phyloP scores from a whole-genome alignment of 768 basidiomycete genomes.

The Phylloporus arenicola region DNA sequence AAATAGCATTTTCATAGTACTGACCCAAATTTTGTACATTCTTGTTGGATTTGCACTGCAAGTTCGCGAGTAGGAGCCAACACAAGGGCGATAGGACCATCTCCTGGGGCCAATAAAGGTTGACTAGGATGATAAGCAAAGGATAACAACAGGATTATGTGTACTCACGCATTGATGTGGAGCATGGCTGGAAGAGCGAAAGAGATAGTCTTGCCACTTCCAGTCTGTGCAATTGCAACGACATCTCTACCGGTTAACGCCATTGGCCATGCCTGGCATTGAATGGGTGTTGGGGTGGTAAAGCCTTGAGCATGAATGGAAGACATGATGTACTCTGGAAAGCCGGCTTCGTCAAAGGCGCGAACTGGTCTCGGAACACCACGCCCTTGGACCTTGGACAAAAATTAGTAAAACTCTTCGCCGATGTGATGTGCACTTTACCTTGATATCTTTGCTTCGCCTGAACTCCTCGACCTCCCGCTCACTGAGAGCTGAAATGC shows the following conservation, averaged over 20 bases:
- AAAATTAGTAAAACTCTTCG: background rate
- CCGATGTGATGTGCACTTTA: constrained; percentile 19
- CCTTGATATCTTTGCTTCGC: constrained; percentile 81
- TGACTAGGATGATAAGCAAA: constrained; percentile 47
- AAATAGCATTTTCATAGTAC: constrained; percentile 15
- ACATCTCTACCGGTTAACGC: constrained; percentile 91
- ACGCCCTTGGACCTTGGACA: constrained; percentile 73
- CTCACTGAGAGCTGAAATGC: constrained; percentile 70
- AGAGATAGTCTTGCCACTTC: constrained; percentile 97
- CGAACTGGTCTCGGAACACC: constrained; percentile 85
- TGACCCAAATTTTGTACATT: constrained; percentile 96
- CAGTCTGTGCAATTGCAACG: constrained; percentile 96
- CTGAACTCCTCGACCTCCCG: constrained; percentile 88
- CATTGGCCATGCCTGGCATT: constrained; percentile 99
- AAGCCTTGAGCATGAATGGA: constrained; percentile 96
- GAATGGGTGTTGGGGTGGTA: constrained; percentile 85
- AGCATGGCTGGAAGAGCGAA: constrained; percentile 99
- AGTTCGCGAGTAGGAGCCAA: constrained; percentile 97
- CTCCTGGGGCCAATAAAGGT: constrained; percentile 86
- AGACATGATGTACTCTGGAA: constrained; percentile 93
- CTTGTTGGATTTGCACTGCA: constrained; percentile 97
- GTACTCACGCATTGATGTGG: constrained; percentile 94
- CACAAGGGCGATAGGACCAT: constrained; percentile 95
- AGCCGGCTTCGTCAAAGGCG: constrained; percentile 90
- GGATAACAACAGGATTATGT: background rate